phyloP scores from a whole-genome alignment of 1,139 yeast species.

The Meyerozyma carpophila region DNA sequence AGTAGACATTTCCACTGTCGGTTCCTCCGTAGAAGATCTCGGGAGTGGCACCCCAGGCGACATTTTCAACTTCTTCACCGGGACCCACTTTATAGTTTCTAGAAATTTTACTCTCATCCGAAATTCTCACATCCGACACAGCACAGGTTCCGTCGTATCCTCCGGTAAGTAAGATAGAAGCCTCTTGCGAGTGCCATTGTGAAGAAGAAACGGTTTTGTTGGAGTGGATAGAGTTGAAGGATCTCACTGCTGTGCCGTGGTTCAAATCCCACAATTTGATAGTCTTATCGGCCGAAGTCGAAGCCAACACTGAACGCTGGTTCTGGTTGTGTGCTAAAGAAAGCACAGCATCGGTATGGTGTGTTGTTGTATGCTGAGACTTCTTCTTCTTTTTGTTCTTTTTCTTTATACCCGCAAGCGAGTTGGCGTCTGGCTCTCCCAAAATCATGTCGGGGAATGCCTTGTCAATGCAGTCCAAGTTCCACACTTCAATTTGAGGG shows the following conservation, averaged over 20 bases:
- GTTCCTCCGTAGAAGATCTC: constrained; percentile 82
- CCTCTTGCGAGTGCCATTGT: constrained; percentile 76
- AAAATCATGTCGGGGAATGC: constrained; percentile 92
- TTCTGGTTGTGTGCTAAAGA: constrained; percentile 77
- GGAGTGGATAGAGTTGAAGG: constrained; percentile 52
- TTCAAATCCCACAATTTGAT: constrained; percentile 93
- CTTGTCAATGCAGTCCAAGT: constrained; percentile 84
- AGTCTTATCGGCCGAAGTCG: constrained; percentile 93
- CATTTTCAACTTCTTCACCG: constrained; percentile 81
- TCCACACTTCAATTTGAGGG: constrained; percentile 97
- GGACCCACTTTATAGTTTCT: constrained; percentile 56
- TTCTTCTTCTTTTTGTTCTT: constrained; percentile 50
- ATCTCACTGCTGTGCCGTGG: constrained; percentile 68
- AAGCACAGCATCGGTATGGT: constrained; percentile 91
- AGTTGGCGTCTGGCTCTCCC: constrained; percentile 65
- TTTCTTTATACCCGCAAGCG: constrained; percentile 34
- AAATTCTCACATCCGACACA: constrained; percentile 77
- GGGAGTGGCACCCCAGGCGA: constrained; percentile 56
- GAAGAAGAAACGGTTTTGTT: constrained; percentile 80
- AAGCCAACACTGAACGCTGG: constrained; percentile 82
- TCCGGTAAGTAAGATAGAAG: constrained; percentile 81
- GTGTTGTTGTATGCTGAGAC: constrained; percentile 56
- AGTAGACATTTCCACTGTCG: constrained; percentile 84
- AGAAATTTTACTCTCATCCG: constrained; percentile 54
- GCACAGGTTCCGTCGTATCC: constrained; percentile 86